phyloP scores from a whole-genome alignment of 306 rosid genomes.

The Castanea crenata region DNA sequence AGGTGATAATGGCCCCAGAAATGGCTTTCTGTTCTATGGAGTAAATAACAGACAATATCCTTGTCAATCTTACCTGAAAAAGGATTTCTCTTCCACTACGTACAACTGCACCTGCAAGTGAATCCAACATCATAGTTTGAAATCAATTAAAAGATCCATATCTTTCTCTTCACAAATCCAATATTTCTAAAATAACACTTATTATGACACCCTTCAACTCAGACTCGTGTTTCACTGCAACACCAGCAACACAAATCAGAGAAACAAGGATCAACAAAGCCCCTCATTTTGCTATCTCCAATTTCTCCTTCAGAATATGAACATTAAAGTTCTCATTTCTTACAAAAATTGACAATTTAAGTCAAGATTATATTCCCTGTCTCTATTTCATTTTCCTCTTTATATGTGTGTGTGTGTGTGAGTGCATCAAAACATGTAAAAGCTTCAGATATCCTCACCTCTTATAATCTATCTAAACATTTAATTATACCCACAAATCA shows the following conservation, averaged over 20 bases:
- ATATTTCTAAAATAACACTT: conserved; percentile 4
- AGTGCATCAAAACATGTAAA: background rate
- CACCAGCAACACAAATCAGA: background rate
- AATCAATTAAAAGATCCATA: conserved; percentile 6
- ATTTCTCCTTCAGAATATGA: background rate
- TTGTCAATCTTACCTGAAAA: conserved; percentile 60
- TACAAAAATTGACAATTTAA: background rate
- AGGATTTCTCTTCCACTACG: conserved; percentile 78
- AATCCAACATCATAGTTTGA: conserved; percentile 11
- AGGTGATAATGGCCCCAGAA: background rate
- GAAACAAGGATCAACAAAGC: background rate
- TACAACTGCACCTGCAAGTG: conserved; percentile 48
- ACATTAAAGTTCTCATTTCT: background rate
- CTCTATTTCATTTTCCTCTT: background rate
- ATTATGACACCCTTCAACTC: background rate
- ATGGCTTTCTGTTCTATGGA: background rate
- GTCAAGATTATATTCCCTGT: background rate
- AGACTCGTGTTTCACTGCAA: background rate
- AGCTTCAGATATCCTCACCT: background rate
- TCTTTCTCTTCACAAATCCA: background rate
- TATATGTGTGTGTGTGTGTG: background rate
- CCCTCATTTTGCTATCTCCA: background rate
- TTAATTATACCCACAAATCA: background rate
- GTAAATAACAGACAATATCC: background rate
- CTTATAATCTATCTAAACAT: background rate